Conservation (phyloP, 805 yeast species). For the Ogataea thermomethanolica region DNA sequence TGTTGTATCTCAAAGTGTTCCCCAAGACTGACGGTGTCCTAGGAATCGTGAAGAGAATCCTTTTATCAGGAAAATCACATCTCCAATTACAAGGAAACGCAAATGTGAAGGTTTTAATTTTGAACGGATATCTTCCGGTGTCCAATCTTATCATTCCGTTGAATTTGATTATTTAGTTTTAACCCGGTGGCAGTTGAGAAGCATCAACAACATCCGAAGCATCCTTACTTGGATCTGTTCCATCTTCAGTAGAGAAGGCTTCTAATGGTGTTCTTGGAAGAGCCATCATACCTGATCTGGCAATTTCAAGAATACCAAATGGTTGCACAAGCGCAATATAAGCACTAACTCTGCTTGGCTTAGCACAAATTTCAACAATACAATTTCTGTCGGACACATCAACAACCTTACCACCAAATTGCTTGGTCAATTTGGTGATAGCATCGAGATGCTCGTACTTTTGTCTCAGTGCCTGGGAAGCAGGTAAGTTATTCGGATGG, state of each 20-base stretch:
- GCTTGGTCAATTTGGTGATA: constrained; percentile 71
- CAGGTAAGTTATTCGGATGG: constrained; percentile 88
- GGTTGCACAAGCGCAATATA: constrained; percentile 90
- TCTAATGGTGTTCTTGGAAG: constrained; percentile 92
- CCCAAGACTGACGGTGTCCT: constrained; percentile 35
- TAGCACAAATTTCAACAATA: constrained; percentile 90
- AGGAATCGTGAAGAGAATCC: constrained; percentile 31
- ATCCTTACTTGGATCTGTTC: constrained; percentile 45
- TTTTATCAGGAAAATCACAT: constrained; percentile 30
- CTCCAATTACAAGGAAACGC: constrained; percentile 36
- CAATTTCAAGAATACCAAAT: constrained; percentile 93
- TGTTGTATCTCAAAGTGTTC: constrained; percentile 28
- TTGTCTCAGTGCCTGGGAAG: constrained; percentile 90
- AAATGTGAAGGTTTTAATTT: constrained; percentile 27
- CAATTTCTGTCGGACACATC: constrained; percentile 93
- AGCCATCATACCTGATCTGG: constrained; percentile 98
- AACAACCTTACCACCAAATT: constrained; percentile 90
- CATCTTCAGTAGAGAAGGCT: constrained; percentile 43
- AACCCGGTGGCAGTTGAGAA: constrained; percentile 94
- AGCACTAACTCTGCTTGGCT: constrained; percentile 84
- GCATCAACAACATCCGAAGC: constrained; percentile 78
- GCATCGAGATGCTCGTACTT: constrained; percentile 87
- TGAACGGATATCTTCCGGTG: constrained; percentile 34
- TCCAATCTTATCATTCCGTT: constrained; percentile 31
- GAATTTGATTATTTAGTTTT: constrained; percentile 27